Base-by-base conservation (phyloP, 148 eudicot genomes). In the Pharnaceum exiguum region DNA sequence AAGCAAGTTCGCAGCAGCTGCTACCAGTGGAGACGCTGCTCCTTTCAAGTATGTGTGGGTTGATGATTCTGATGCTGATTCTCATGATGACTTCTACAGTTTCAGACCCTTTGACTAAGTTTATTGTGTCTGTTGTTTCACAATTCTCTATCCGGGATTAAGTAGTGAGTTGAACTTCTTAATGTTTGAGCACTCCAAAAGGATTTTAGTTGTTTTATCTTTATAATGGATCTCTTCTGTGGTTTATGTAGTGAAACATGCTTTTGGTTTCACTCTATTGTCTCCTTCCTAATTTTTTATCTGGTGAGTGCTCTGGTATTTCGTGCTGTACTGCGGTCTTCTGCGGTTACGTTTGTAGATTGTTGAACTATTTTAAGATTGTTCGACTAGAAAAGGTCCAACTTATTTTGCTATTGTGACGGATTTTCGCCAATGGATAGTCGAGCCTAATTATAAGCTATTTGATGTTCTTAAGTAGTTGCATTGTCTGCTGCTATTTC, bases 51-150 rank as follows among this genome's bases (percentile, higher is more conserved):
- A 83, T 45, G 86, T 71, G 60, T 75, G 77, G 75, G 65, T 71
- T 67, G 91, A 74, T 2, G 87, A 81, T 66, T 78, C 82, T 27
- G 80, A 55, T 7, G 87, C 78, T 11, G 91, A 79, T 49, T 84
- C 90, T 3, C 86, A 84, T 69, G 86, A 81, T 5, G 91, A 81
- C 48, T 15, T 78, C 66, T n/a, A n/a, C n/a, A 82, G 86, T 13
- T 62, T 79, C 53, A 54, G 82, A 42, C 70, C 81, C 25, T 84
- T 84, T 44, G 91, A 74, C 28, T 81, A 79, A 62, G 68, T 33
- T 56, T 35, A n/a, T n/a, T n/a, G n/a, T n/a, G 12, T 7, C 7
- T 63, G 10, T 11, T 24, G 18, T 50, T 30, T 25, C n/a, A 8
- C 37, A 56, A 37, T 9, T 50, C 43, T 40, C 40, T 69, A 29